These are phyloP conservation scores for Colletotrichum sp. DNA, from an alignment of 2,329 filamentous ascomycete genomes.

Conservation along the genomic window DNA sequence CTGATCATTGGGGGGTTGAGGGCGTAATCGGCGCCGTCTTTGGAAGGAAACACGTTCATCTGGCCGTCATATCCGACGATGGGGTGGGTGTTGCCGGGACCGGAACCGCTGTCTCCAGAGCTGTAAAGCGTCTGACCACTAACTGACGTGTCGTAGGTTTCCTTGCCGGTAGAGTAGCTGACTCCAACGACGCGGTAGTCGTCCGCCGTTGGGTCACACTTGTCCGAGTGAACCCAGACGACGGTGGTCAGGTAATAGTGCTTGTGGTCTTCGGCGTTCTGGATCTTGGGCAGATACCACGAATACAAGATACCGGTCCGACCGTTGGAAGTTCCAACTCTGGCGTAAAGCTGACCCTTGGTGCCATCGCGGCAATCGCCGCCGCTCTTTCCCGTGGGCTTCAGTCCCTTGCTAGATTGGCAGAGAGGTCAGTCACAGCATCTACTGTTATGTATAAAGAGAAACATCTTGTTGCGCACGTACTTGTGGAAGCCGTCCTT, in stretches of 20 bases:
- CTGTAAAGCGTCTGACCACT: not conserved
- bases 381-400: not conserved
- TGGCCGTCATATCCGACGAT: not conserved
- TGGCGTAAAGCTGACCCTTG: not conserved
- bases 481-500: not conserved
- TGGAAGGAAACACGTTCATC: not conserved
- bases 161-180: not conserved
- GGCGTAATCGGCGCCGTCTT: not conserved
- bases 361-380: not conserved
- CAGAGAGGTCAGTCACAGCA: not conserved
- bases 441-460: too few relatives aligned
- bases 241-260: not conserved
- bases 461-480: not conserved
- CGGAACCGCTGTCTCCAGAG: not conserved
- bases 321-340: not conserved
- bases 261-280: not conserved
- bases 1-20: not conserved
- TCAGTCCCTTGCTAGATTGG: not conserved
- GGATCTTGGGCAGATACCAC: constrained; percentile 3
- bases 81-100: not conserved
- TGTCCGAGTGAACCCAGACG: not conserved
- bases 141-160: not conserved
- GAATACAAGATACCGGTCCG: not conserved
- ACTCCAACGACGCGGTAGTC: not conserved
- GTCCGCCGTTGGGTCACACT: not conserved